Evolutionary conservation across 768 basidiomycete species (phyloP).

Genomic region (Rhodotorula toruloides): DNA sequence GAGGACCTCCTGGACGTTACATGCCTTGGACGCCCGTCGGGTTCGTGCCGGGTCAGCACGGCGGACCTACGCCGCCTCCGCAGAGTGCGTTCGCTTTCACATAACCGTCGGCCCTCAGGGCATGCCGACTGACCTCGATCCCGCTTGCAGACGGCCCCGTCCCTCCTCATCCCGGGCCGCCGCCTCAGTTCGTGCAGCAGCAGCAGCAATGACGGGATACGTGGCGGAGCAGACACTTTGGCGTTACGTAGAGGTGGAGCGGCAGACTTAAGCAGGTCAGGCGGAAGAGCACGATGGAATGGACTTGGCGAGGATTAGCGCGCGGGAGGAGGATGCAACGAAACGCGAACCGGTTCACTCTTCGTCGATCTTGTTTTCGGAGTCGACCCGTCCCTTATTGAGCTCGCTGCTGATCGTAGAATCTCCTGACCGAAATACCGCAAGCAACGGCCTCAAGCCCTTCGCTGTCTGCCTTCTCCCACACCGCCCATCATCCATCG

Average conservation of each 20-base stretch:
- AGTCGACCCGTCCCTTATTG: too few species aligned
- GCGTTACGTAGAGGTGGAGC: too few species aligned
- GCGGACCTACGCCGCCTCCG: not conserved
- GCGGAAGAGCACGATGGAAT: too few species aligned
- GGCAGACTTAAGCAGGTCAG: too few species aligned
- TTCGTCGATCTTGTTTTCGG: too few species aligned
- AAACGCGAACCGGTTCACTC: too few species aligned
- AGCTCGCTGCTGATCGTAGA: too few species aligned
- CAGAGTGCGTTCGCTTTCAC: not conserved
- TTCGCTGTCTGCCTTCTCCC: not conserved
- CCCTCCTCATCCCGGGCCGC: not conserved
- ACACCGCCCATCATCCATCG: not conserved
- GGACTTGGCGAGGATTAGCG: too few species aligned
- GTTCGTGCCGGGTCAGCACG: not conserved
- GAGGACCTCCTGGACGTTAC: not conserved
- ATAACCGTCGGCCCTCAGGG: not conserved
- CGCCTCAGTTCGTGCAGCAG: not conserved
- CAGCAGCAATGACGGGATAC: not conserved
- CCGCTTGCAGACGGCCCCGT: not conserved
- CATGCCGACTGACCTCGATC: not conserved
- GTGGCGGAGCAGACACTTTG: too few species aligned
- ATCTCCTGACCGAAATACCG: too few species aligned
- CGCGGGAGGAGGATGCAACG: too few species aligned
- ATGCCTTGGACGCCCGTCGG: conserved; percentile 1
- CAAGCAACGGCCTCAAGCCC: too few species aligned